Base-by-base conservation (phyloP, 2,329 filamentous ascomycete genomes). In the Calonectria multiphialidica region DNA sequence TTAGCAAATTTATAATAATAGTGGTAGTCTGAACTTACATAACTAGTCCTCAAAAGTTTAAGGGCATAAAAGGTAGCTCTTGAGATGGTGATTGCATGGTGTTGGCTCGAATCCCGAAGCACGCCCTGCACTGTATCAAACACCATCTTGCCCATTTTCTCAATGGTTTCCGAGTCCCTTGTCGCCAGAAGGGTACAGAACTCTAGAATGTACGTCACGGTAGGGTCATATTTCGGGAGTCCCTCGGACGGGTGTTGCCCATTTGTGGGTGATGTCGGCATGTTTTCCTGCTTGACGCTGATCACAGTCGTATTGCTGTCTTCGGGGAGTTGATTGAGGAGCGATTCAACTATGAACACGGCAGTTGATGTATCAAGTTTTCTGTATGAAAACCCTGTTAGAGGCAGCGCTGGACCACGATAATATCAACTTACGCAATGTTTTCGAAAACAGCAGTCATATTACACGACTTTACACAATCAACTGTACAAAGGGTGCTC, bases 401-500 rank as follows among this genome's bases (percentile, higher is more conserved):
- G 35, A 5, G 59, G 72, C 15, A 72, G 44, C 9, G 30, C 5
- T 18, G 16, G 8, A 5, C 42, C 33, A 35, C 53, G 9, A 15
- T 18, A 13, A 21, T 7, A 18, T 25, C 5, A 62, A 86, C 91
- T 88, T 86, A 95, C 92, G 91, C 90, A 74, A 98, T 93, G 80
- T 98, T 98, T 15, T 90, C 89, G 77, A 98, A 92, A 3, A 98
- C 92, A 74, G 94, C 91, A 71, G 93, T 92, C 80, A 98, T 93
- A 68, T 93, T 92, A 82, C 97, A 99, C 53, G 95, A 93, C 77
- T 94, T 96, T 49, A 99, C 92, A 79, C 96, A 99, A 82, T 98
- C 97, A 3, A 98, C 94, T 1, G 97, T 96, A 81, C 94, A 97
- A 12, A 99, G 87, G 0, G 97, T 98, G 81, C 97, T 98, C 80